Base-by-base conservation (phyloP, 441 rosid genomes). In the Biscutella laevigata region DNA sequence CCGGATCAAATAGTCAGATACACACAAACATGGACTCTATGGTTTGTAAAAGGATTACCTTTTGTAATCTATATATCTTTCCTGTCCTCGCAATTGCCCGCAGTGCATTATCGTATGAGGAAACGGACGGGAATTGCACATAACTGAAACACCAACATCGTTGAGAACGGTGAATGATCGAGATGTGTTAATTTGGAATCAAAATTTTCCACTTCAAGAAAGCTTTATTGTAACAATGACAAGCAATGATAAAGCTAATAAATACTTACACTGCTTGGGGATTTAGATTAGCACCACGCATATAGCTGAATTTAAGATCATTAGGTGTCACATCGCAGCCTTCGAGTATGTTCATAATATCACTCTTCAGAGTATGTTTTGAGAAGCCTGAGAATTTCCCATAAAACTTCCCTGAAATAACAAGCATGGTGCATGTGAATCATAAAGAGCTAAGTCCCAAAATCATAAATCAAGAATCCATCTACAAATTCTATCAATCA, bases 251-350 rank as follows among this genome's bases (percentile, higher is more conserved):
- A 28, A 41, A 49, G 35, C 47, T 21, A n/a, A n/a, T n/a, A n/a
- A 58, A 36, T 0, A 47, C 66, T 60, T 75, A 83, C 88, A 74
- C 72, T 57, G 45, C 81, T 10, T 15, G 8, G 2, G 94, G 87
- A 6, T 13, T 7, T 58, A 66, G 74, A 65, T 6, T 11, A 17
- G 69, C 72, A 60, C 51, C 57, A 40, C 66, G 71, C 12, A 20
- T 51, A 68, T 85, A 85, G 78, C 33, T 53, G 64, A 83, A 57
- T 62, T 73, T 91, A 57, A 91, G 61, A 53, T 87, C 94, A 46
- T 77, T 77, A 0, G 49, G 52, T 24, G 71, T 73, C 76, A 91
- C 74, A 20, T 70, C 66, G 62, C 71, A 70, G 25, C 82, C 94
- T 4, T 80, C 83, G 6, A 91, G 76, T 70, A 85, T 8, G 69